Base-by-base conservation (phyloP, 805 yeast species). In the Candida sonorensis region DNA sequence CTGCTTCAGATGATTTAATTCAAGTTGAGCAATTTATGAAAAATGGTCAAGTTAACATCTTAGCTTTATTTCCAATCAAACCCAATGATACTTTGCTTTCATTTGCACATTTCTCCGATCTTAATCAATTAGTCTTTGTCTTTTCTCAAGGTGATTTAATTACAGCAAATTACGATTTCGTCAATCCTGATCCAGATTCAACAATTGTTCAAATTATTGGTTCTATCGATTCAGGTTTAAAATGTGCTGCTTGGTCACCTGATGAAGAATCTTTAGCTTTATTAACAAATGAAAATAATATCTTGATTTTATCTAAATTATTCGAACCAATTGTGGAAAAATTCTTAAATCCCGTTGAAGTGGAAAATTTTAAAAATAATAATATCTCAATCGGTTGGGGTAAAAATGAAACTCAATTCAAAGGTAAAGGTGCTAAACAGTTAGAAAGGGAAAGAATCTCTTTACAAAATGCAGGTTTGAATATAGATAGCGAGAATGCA, bases 351-450 rank as follows among this genome's bases (percentile, higher is more conserved):
- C 61, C 71, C 0, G 69, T 67, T 7, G 98, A 92, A 53, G 65
- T 88, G 29, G 54, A 61, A n/a, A n/a, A n/a, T n/a, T n/a, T n/a
- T 21, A 59, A 74, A 30, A 78, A 87, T 2, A 79, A 77, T 44
- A 95, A 92, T 51, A 96, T 92, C 23, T 80, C 90, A 17, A 96
- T 92, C 26, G 99, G 99, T 17, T 92, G 99, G 99, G 99, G 99
- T 51, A 83, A 81, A 40, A 79, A 81, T 45, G 97, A 90, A 55
- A 92, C 99, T 0, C 99, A 92, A 60, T 92, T 92, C 57, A 77
- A 81, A 57, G 99, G 99, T 31, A 79, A 73, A 50, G 98, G 98
- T 41, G 92, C 83, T 19, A 80, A 79, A 48, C 86, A 82, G 7
- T 51, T 73, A 38, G 94, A 82, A 58, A 69, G 90, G 57, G 81